phyloP scores from a whole-genome alignment of 257 asterid genomes.

The Penstemon barbatus region DNA sequence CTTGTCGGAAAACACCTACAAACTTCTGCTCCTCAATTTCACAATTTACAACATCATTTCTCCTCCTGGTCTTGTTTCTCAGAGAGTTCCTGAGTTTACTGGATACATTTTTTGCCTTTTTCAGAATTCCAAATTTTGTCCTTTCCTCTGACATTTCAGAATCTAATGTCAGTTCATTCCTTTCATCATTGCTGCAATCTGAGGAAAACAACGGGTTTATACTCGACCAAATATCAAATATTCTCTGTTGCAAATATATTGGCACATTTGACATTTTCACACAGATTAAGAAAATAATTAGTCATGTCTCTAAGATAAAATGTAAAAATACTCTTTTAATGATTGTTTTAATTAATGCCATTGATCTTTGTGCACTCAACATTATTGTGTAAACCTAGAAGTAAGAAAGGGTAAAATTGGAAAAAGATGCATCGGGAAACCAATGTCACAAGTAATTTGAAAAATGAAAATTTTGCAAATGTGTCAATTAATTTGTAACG shows the following conservation, averaged over 20 bases:
- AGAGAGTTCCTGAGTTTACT: constrained; percentile 38
- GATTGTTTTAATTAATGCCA: not conserved
- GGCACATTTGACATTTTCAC: no score
- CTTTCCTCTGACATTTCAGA: constrained; percentile 39
- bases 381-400: no score
- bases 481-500: no score
- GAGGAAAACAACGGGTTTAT: constrained; percentile 22
- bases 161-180: constrained; percentile 38
- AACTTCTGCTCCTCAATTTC: constrained; percentile 43
- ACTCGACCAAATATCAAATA: constrained; percentile 9
- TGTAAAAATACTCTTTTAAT: no score
- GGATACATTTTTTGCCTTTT: constrained; percentile 41
- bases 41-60: constrained; percentile 36
- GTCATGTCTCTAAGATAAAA: no score
- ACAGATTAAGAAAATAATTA: no score
- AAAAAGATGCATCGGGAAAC: no score
- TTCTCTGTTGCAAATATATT: no score
- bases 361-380: no score
- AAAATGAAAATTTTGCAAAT: no score
- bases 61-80: constrained; percentile 37
- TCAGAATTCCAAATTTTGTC: constrained; percentile 39
- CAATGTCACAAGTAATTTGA: no score
- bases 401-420: no score
- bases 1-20: constrained; percentile 59
- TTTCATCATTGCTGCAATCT: constrained; percentile 44